phyloP scores from a whole-genome alignment of 805 yeast genomes.

The Starmerella potacharoeniae region DNA sequence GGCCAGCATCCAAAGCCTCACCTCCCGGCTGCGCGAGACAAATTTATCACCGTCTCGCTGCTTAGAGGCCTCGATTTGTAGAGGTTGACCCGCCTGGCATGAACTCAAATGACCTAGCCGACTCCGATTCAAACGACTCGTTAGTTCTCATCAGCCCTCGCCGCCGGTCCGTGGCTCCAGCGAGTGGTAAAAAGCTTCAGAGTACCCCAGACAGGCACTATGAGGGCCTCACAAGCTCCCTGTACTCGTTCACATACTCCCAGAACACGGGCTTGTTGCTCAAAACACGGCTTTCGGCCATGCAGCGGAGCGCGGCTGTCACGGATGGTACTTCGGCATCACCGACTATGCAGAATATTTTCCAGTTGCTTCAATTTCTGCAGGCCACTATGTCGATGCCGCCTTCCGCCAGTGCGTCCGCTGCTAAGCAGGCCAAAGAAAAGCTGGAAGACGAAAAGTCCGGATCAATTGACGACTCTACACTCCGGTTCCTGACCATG shows the following conservation, averaged over 20 bases:
- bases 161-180: not conserved
- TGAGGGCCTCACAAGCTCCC: conserved; percentile 5
- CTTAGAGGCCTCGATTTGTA: not conserved
- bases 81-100: not conserved
- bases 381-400: not conserved
- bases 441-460: not conserved
- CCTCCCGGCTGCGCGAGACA: not conserved
- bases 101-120: not conserved
- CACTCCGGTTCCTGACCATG: conserved; percentile 7
- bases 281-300: conserved; percentile 17
- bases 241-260: conserved; percentile 20
- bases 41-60: not conserved
- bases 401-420: not conserved
- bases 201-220: not conserved
- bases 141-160: not conserved
- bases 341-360: not conserved
- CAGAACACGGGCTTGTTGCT: conserved; percentile 17
- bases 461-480: conserved; percentile 1
- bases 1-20: not conserved
- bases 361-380: not conserved
- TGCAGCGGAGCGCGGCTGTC: conserved; percentile 14
- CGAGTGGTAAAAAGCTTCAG: not conserved
- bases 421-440: not conserved
- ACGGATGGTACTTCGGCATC: not conserved
- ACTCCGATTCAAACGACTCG: not conserved